A percentile compares a stretch with the other conserved stretches of the same genome.
Conservation (phyloP, 2,329 filamentous ascomycete species). For the Claviceps pusilla region DNA sequence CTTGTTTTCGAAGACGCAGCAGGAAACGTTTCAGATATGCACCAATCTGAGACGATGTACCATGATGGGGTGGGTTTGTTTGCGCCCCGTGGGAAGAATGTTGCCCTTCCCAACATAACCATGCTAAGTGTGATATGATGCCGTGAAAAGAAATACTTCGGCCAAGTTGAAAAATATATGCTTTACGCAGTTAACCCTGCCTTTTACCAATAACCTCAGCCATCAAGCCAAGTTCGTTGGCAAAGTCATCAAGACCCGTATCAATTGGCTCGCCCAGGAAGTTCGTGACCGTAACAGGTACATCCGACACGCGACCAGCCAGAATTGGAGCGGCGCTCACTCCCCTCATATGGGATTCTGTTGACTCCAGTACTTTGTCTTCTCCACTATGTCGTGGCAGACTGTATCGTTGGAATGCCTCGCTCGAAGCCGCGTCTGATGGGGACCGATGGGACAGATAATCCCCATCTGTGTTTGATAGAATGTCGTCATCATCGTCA, state of each 20-base stretch:
- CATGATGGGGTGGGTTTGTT: no score
- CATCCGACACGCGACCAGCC: constrained; percentile 9
- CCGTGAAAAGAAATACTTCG: no score
- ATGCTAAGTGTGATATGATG: no score
- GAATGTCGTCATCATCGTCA: constrained; percentile 25
- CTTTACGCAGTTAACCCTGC: neutral
- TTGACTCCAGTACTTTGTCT: constrained; percentile 6
- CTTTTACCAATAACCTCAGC: constrained; percentile 29
- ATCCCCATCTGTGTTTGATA: constrained; percentile 23
- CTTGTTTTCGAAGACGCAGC: neutral
- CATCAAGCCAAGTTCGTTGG: constrained; percentile 37
- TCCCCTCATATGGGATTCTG: constrained; percentile 4
- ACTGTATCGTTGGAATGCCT: constrained; percentile 27
- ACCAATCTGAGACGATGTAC: no score
- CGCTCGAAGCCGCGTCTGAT: constrained; percentile 5
- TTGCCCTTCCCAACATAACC: no score
- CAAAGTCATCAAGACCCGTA: constrained; percentile 25
- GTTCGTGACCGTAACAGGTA: constrained; percentile 10
- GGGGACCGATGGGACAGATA: constrained; percentile 14
- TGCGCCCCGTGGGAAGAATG: no score
- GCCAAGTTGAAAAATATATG: no score
- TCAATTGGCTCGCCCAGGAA: constrained; percentile 22
- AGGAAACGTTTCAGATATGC: neutral
- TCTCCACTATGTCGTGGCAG: constrained; percentile 23
- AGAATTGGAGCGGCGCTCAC: constrained; percentile 14